phyloP scores from a whole-genome alignment of 2,329 filamentous ascomycete genomes.

The Alternaria sp. region DNA sequence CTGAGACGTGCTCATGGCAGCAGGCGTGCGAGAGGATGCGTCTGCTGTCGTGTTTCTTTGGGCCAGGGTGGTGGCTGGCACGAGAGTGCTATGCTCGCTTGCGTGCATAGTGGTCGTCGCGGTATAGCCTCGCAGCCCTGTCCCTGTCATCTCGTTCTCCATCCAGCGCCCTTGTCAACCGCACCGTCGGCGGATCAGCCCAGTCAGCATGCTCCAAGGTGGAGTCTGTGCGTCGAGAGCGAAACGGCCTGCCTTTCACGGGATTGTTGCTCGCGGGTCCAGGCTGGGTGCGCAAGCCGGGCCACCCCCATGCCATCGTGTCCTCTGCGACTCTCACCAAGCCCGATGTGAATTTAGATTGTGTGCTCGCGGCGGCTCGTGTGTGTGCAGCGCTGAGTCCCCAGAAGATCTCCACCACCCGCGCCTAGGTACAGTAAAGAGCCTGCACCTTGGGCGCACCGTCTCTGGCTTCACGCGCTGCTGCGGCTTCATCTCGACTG shows the following conservation, averaged over 20 bases:
- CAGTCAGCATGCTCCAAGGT: constrained; percentile 40
- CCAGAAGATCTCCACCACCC: constrained; percentile 46
- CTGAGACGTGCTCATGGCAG: constrained; percentile 16
- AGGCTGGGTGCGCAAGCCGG: constrained; percentile 35
- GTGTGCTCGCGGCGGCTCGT: constrained; percentile 44
- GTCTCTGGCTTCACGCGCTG: constrained; percentile 22
- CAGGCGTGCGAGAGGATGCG: constrained; percentile 17
- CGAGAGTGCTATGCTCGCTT: constrained; percentile 39
- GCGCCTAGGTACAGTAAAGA: constrained; percentile 35
- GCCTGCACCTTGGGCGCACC: constrained; percentile 27
- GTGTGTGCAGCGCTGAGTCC: constrained; percentile 32
- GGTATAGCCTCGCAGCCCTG: constrained; percentile 17
- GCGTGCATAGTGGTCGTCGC: constrained; percentile 33
- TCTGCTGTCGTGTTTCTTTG: constrained; percentile 27
- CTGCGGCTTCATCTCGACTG: constrained; percentile 22
- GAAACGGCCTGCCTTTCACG: constrained; percentile 30
- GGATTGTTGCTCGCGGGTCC: constrained; percentile 31
- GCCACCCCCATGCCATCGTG: constrained; percentile 35
- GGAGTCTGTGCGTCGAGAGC: constrained; percentile 36
- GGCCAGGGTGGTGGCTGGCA: constrained; percentile 35
- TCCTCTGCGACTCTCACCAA: constrained; percentile 34
- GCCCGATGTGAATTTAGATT: constrained; percentile 47
- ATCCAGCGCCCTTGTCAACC: constrained; percentile 30
- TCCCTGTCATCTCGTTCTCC: constrained; percentile 26
- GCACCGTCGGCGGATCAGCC: constrained; percentile 39